These are phyloP conservation scores for Candida buenavistaensis DNA, from an alignment of 1,139 yeast species.

Conservation along the genomic window DNA sequence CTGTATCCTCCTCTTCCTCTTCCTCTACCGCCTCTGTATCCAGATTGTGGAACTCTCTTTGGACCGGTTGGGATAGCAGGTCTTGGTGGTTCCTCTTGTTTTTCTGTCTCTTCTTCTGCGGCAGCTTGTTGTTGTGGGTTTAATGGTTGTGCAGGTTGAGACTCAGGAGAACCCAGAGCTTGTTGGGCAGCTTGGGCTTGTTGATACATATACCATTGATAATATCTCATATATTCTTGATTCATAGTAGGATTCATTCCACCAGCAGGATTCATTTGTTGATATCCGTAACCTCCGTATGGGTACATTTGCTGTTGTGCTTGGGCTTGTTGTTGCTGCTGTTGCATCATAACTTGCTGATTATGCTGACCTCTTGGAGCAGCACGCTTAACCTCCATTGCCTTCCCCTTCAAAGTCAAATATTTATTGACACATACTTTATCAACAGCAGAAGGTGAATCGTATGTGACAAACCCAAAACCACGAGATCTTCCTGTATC, in stretches of 20 bases:
- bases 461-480: slow-evolving; percentile 95
- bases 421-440: slow-evolving; percentile 82
- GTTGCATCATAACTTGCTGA: slow-evolving; percentile 35
- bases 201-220: slow-evolving; percentile 69
- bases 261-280: slow-evolving; percentile 6
- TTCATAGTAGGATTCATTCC: slow-evolving; percentile 72
- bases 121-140: slow-evolving; percentile 54
- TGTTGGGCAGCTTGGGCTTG: slow-evolving; percentile 31
- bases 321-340: slow-evolving; percentile 31
- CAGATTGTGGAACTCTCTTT: slow-evolving; percentile 41
- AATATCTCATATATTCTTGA: slow-evolving; percentile 86
- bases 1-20: slow-evolving; percentile 21
- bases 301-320: slow-evolving; percentile 22
- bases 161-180: slow-evolving; percentile 25
- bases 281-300: slow-evolving; percentile 26
- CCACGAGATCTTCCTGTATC: slow-evolving; percentile 98
- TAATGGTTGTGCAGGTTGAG: slow-evolving; percentile 53
- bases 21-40: slow-evolving; percentile 35
- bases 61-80: slow-evolving; percentile 46
- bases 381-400: slow-evolving; percentile 97
- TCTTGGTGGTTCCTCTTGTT: slow-evolving; percentile 24
- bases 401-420: slow-evolving; percentile 81
- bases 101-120: slow-evolving; percentile 20
- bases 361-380: slow-evolving; percentile 76
- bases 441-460: slow-evolving; percentile 94